These are phyloP conservation scores for Endothia cerciana DNA, from an alignment of 2,329 filamentous ascomycete species.

Conservation along the genomic window DNA sequence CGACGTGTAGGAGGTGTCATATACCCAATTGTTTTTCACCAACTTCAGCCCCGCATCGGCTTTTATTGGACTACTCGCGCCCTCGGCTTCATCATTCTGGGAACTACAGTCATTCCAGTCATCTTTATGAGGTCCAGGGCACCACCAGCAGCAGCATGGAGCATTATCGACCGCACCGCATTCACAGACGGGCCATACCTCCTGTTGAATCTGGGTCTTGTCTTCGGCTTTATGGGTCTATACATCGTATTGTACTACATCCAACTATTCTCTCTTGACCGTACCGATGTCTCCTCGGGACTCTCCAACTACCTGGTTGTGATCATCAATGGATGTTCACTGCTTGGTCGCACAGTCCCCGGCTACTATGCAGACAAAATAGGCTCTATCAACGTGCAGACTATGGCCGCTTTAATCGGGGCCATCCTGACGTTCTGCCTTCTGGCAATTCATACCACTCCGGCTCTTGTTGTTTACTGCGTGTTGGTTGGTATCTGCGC, in stretches of 20 bases:
- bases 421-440: conserved; percentile 44
- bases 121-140: conserved; percentile 43
- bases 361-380: conserved; percentile 47
- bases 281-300: conserved; percentile 39
- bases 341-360: conserved; percentile 49
- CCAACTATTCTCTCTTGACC: conserved; percentile 45
- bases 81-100: conserved; percentile 41
- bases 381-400: conserved; percentile 46
- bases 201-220: conserved; percentile 39
- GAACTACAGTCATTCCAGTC: conserved; percentile 40
- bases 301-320: conserved; percentile 47
- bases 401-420: conserved; percentile 38
- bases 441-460: conserved; percentile 41
- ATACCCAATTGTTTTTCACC: conserved; percentile 37
- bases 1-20: conserved; percentile 34
- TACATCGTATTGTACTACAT: conserved; percentile 55
- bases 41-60: conserved; percentile 32
- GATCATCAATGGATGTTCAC: conserved; percentile 48
- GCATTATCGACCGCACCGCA: conserved; percentile 42
- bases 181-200: conserved; percentile 45
- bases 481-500: conserved; percentile 50
- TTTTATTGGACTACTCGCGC: conserved; percentile 35
- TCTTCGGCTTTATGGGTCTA: conserved; percentile 48
- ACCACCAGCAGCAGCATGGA: conserved; percentile 34
- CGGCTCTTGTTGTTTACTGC: conserved; percentile 45